phyloP scores from a whole-genome alignment of 441 rosid genomes.

The Eruca vesicaria region DNA sequence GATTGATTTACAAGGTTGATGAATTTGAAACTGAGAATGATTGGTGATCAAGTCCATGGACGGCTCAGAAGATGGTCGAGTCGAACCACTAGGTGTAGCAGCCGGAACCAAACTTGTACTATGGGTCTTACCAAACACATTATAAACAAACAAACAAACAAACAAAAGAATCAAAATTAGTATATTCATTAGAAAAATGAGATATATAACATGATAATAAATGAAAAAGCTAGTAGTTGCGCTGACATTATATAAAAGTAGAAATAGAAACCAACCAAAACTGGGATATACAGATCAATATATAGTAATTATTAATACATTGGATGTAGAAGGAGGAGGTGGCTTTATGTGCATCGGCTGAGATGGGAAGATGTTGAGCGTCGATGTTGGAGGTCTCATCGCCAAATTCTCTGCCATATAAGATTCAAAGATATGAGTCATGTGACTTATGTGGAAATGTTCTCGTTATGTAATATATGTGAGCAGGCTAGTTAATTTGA shows the following conservation, averaged over 20 bases:
- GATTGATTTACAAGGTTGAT: conserved; percentile 57
- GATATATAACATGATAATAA: conserved; percentile 30
- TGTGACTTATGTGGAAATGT: conserved; percentile 22
- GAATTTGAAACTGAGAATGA: conserved; percentile 38
- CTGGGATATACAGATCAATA: conserved; percentile 18
- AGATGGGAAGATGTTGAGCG: conserved; percentile 93
- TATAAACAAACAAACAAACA: neutral
- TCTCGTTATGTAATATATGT: neutral
- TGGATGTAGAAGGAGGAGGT: conserved; percentile 34
- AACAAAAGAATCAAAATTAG: conserved; percentile 11
- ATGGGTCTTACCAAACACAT: conserved; percentile 43
- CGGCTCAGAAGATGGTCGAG: conserved; percentile 66
- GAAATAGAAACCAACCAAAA: conserved; percentile 31
- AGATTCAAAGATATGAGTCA: conserved; percentile 17
- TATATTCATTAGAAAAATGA: conserved; percentile 24
- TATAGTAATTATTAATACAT: conserved; percentile 20
- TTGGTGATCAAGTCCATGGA: conserved; percentile 72
- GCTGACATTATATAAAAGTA: conserved; percentile 31
- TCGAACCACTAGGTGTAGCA: conserved; percentile 58
- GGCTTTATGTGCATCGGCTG: conserved; percentile 87
- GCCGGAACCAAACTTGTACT: conserved; percentile 51
- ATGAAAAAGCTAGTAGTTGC: conserved; percentile 38
- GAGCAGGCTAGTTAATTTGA: conserved; percentile 20
- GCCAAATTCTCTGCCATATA: conserved; percentile 56
- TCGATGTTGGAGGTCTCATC: conserved; percentile 95